These are phyloP conservation scores for Trametes meyenii DNA, from an alignment of 768 basidiomycete species.

Conservation along the genomic window DNA sequence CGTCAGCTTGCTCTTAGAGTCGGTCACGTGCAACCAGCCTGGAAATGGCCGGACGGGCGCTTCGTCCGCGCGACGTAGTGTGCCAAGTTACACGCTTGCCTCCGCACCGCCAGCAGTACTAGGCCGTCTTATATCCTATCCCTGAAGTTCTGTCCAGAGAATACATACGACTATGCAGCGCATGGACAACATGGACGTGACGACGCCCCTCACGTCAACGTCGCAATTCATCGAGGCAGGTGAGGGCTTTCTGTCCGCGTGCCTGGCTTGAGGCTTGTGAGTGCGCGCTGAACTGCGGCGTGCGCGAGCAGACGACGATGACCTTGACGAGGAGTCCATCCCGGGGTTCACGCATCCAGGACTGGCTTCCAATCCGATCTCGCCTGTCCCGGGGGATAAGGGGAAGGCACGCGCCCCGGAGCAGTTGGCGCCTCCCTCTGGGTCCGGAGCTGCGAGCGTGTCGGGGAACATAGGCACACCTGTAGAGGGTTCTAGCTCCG, in stretches of 20 bases:
- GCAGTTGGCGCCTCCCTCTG: slow-evolving; percentile 49
- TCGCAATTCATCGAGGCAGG: slow-evolving; percentile 86
- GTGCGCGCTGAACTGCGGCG: background rate
- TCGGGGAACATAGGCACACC: slow-evolving; percentile 74
- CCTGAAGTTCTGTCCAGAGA: background rate
- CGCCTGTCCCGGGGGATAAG: slow-evolving; percentile 54
- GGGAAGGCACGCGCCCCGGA: slow-evolving; percentile 70
- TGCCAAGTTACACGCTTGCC: slow-evolving; percentile 9
- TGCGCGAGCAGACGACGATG: slow-evolving; percentile 62
- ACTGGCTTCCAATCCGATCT: slow-evolving; percentile 39
- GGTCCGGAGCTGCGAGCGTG: slow-evolving; percentile 40
- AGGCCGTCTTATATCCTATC: background rate
- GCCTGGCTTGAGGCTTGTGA: background rate
- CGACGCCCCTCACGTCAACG: slow-evolving; percentile 48
- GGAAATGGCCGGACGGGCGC: slow-evolving; percentile 15
- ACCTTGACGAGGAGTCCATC: slow-evolving; percentile 80
- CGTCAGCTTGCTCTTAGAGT: slow-evolving; percentile 31
- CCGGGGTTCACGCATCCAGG: slow-evolving; percentile 76
- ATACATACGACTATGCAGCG: slow-evolving; percentile 7
- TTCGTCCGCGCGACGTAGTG: slow-evolving; percentile 3
- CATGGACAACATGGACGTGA: slow-evolving; percentile 27
- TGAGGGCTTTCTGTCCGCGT: slow-evolving; percentile 26
- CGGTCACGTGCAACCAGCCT: slow-evolving; percentile 16
- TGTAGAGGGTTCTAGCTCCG: slow-evolving; percentile 36
- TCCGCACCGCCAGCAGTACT: slow-evolving; percentile 4